phyloP scores from a whole-genome alignment of 768 basidiomycete species.

The Multifurca ochricompacta region DNA sequence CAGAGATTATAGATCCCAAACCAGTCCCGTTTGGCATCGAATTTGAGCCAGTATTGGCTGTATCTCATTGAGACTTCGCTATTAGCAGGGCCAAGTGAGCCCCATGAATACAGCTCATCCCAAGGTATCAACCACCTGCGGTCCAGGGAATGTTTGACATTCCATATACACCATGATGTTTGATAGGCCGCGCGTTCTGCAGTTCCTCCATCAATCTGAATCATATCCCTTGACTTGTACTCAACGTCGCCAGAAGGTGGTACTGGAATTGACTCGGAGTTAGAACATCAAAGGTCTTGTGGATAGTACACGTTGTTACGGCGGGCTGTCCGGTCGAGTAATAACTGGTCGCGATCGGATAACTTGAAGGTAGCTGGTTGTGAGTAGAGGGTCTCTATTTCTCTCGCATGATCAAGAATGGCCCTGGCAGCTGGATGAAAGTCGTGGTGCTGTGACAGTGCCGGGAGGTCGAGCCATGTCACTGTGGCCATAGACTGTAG shows the following conservation, averaged over 20 bases:
- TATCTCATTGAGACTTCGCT: neutral
- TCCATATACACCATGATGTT: slow-evolving; percentile 5
- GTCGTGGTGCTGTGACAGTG: neutral
- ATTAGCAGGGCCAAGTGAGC: neutral
- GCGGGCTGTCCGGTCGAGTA: neutral
- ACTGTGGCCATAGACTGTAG: neutral
- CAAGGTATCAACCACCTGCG: neutral
- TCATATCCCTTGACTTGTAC: neutral
- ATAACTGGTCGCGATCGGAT: neutral
- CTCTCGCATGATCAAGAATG: neutral
- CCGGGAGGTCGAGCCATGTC: neutral
- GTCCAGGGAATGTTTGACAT: neutral
- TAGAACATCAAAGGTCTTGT: too few relatives aligned
- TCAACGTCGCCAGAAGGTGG: neutral
- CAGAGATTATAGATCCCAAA: neutral
- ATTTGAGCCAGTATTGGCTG: slow-evolving; percentile 9
- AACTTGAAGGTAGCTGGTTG: neutral
- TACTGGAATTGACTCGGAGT: too few relatives aligned
- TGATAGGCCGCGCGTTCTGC: neutral
- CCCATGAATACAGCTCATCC: neutral
- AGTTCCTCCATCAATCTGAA: neutral
- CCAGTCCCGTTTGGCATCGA: neutral
- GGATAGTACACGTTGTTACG: slow-evolving; percentile 3
- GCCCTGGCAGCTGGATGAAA: neutral
- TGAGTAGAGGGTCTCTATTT: neutral